phyloP scores from a whole-genome alignment of 108 stramenopile species.

The Skeletonema potamos region DNA sequence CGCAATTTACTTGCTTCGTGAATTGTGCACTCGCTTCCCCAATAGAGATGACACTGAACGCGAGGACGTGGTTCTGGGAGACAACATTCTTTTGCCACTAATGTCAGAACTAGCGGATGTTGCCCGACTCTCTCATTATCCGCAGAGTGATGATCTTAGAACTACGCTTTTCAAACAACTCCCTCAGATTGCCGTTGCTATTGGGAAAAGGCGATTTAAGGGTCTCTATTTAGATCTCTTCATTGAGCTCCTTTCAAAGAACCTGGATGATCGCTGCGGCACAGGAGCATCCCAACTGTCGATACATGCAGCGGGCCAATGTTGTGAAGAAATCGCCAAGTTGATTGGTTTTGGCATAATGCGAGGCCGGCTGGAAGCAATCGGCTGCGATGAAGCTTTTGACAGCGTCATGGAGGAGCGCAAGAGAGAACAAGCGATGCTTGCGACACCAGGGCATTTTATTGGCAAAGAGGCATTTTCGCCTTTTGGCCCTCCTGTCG shows the following conservation, averaged over 20 bases:
- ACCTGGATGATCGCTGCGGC: slow-evolving; percentile 58
- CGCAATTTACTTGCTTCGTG: slow-evolving; percentile 86
- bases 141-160: slow-evolving; percentile 79
- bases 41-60: slow-evolving; percentile 41
- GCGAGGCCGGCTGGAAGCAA: slow-evolving; percentile 72
- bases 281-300: slow-evolving; percentile 73
- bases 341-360: slow-evolving; percentile 77
- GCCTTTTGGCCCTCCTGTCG: slow-evolving; percentile 6
- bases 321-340: slow-evolving; percentile 75
- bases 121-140: slow-evolving; percentile 82
- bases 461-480: slow-evolving; percentile 3
- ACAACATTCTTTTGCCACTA: slow-evolving; percentile 64
- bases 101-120: slow-evolving; percentile 77
- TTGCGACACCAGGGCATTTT: slow-evolving; percentile 4
- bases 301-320: slow-evolving; percentile 78
- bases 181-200: slow-evolving; percentile 69
- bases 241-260: slow-evolving; percentile 69
- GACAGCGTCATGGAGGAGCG: slow-evolving; percentile 74
- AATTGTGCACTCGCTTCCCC: slow-evolving; percentile 60
- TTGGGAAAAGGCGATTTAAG: slow-evolving; percentile 86
- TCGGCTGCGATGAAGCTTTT: slow-evolving; percentile 62
- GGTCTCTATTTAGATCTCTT: slow-evolving; percentile 76
- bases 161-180: slow-evolving; percentile 81
- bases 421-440: slow-evolving; percentile 20
- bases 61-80: slow-evolving; percentile 37